Base-by-base conservation (phyloP, 768 basidiomycete genomes). In the Ephemerocybe angulata region DNA sequence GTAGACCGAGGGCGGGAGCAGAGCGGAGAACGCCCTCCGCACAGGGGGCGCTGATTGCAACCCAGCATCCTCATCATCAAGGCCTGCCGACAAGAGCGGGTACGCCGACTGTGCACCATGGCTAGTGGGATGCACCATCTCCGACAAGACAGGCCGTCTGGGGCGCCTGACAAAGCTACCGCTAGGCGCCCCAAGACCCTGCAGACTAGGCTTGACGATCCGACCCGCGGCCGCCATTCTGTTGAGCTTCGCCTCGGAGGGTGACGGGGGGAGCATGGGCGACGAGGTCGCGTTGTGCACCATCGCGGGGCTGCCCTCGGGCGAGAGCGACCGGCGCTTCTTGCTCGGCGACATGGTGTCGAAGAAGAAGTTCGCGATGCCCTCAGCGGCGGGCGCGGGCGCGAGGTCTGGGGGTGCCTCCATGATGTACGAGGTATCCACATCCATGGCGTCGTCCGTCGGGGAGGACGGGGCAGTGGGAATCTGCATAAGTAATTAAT, bases 21-120 rank as follows among this genome's bases (percentile, higher is more conserved):
- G 78, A 3, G 90, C 89, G 44, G 87, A 90, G 66, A 91, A 88
- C 1, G 85, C 88, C 27, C 89, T 83, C 24, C 90, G 83, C 15
- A 78, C 73, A 27, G 82, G 82, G 2, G 77, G 82, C 11, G 22
- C 28, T 3, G 73, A 40, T 67, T 5, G 57, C n/a, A 75, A 74
- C 50, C 64, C 68, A 44, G 47, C 55, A 13, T 65, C 66, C 24
- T 67, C 65, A 27, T 67, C 24, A 44, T 52, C 38, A 65, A 58
- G 3, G 62, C 69, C 22, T 61, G 65, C 11, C 66, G 62, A 67
- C 46, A 81, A 62, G 13, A 65, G 55, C 3, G 80, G 76, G 60
- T 75, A 76, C 3, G 79, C 77, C 19, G 76, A 79, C 17, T 71
- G 73, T 41, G 69, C 60, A 10, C 60, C 62, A 38, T 65, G 62